These are phyloP conservation scores for Graphilbum sp. DNA, from an alignment of 2,329 filamentous ascomycete genomes.

Conservation along the genomic window DNA sequence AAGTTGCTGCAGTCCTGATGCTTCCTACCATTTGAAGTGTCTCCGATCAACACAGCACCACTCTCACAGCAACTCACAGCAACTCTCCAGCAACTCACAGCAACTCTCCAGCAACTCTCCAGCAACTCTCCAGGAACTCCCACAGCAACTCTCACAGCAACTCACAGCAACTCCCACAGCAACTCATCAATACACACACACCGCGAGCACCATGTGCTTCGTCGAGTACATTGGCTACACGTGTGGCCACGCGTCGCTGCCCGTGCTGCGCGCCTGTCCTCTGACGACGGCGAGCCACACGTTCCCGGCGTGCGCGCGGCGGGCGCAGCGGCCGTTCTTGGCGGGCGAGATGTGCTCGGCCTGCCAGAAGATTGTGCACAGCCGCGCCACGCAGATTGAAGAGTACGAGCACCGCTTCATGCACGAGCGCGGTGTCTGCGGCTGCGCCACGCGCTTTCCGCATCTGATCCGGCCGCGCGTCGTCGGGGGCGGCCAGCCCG, in stretches of 20 bases:
- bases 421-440: conserved; percentile 26
- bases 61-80: too few relatives aligned
- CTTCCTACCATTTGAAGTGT: too few relatives aligned
- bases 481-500: conserved; percentile 6
- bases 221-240: conserved; percentile 27
- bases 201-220: conserved; percentile 36
- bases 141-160: too few relatives aligned
- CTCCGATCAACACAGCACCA: too few relatives aligned
- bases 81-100: too few relatives aligned
- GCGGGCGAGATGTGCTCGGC: conserved; percentile 19
- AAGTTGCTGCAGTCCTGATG: too few relatives aligned
- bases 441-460: conserved; percentile 21
- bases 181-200: too few relatives aligned
- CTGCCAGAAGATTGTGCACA: conserved; percentile 22
- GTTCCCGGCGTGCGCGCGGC: conserved; percentile 18
- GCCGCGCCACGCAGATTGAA: conserved; percentile 21
- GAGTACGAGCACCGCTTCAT: conserved; percentile 27
- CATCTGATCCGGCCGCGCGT: conserved; percentile 18
- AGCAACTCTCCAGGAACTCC: too few relatives aligned
- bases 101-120: too few relatives aligned
- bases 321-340: conserved; percentile 16
- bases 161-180: too few relatives aligned
- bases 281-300: conserved; percentile 20
- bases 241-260: conserved; percentile 28
- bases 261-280: conserved; percentile 25